phyloP scores from a whole-genome alignment of 108 stramenopile genomes.

The Fistulifera pelliculosa region DNA sequence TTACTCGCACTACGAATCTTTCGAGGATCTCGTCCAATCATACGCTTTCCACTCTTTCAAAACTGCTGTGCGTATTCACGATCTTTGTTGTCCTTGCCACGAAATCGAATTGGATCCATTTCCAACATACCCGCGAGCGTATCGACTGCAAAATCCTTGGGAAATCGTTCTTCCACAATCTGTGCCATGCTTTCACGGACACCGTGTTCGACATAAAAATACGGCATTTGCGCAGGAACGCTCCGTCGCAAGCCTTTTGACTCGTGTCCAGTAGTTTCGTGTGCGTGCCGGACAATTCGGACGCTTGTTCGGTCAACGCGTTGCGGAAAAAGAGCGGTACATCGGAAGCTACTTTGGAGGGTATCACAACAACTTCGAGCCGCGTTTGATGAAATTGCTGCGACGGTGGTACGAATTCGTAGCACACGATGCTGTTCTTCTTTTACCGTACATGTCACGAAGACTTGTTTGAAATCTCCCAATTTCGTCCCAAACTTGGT shows the following conservation, averaged over 20 bases:
- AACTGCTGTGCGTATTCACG: conserved; percentile 38
- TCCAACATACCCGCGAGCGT: conserved; percentile 72
- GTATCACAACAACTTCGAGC: conserved; percentile 61
- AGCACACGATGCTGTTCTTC: conserved; percentile 40
- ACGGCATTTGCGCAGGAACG: conserved; percentile 65
- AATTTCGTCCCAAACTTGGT: conserved; percentile 65
- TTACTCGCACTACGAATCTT: too few species aligned
- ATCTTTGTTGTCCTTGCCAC: conserved; percentile 42
- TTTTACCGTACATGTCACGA: conserved; percentile 42
- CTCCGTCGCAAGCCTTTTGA: conserved; percentile 41
- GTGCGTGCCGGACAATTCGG: conserved; percentile 74
- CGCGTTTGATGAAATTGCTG: conserved; percentile 52
- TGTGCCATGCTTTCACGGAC: conserved; percentile 42
- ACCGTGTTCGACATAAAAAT: conserved; percentile 69
- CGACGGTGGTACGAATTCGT: conserved; percentile 54
- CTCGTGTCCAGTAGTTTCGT: conserved; percentile 37
- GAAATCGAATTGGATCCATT: conserved; percentile 61
- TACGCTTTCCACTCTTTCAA: conserved; percentile 52
- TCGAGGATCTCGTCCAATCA: conserved; percentile 34
- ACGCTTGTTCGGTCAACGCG: conserved; percentile 55
- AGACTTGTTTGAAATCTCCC: conserved; percentile 41
- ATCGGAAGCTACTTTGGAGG: conserved; percentile 37
- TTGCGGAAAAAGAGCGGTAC: conserved; percentile 62
- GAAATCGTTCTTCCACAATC: conserved; percentile 56
- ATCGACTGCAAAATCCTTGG: conserved; percentile 69